Evolutionary conservation across 2,329 filamentous ascomycete species (phyloP).

Genomic region (Zymoseptoria ardabiliae): DNA sequence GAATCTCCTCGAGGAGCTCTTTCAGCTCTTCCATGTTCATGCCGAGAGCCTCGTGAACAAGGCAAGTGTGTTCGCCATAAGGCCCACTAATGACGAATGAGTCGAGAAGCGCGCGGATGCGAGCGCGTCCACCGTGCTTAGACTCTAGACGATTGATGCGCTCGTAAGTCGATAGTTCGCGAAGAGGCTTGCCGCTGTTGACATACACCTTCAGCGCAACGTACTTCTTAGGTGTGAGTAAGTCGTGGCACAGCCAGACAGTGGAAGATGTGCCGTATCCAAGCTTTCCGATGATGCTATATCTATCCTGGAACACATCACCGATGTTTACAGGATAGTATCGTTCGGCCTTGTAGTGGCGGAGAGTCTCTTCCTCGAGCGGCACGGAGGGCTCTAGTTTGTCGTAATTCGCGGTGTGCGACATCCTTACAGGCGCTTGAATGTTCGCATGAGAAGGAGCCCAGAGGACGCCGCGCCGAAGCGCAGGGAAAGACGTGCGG

Average conservation of each 20-base stretch:
- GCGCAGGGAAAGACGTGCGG: not conserved
- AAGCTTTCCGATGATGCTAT: slow-evolving; percentile 37
- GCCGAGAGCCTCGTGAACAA: slow-evolving; percentile 32
- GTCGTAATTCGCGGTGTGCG: not conserved
- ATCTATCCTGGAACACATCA: slow-evolving; percentile 28
- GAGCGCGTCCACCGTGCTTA: slow-evolving; percentile 24
- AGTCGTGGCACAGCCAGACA: slow-evolving; percentile 38
- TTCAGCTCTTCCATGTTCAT: slow-evolving; percentile 34
- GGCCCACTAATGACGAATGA: slow-evolving; percentile 29
- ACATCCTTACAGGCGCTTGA: not conserved
- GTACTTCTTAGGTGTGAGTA: slow-evolving; percentile 22
- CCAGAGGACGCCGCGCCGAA: not conserved
- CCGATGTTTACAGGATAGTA: slow-evolving; percentile 35
- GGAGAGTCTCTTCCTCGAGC: slow-evolving; percentile 25
- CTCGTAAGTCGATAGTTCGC: slow-evolving; percentile 28
- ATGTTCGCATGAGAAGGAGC: not conserved
- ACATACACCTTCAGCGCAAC: slow-evolving; percentile 32
- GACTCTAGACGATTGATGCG: slow-evolving; percentile 21
- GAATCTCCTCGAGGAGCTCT: slow-evolving; percentile 15
- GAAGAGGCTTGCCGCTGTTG: slow-evolving; percentile 23
- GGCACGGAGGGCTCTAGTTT: not conserved
- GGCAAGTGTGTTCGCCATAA: slow-evolving; percentile 31
- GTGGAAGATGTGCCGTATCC: slow-evolving; percentile 38
- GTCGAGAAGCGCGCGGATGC: slow-evolving; percentile 32
- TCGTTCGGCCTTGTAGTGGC: slow-evolving; percentile 22